Evolutionary conservation across 2,329 filamentous ascomycete genomes (phyloP).

Genomic region (Fusarium lateritium): DNA sequence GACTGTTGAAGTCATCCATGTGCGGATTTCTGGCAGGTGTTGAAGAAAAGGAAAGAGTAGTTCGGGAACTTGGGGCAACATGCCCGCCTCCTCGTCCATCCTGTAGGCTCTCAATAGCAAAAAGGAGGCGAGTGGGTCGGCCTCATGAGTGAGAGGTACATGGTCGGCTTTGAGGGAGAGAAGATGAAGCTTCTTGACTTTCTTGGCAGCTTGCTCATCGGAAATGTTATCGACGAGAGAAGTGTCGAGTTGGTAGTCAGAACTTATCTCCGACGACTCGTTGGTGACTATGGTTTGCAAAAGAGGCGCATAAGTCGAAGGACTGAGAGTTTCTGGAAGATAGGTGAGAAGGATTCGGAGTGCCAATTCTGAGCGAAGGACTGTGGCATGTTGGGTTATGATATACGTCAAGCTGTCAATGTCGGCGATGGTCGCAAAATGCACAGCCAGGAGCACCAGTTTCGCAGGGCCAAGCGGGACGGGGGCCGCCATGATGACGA

Average conservation of each 20-base stretch:
- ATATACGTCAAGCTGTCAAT: conserved; percentile 74
- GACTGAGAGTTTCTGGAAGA: conserved; percentile 78
- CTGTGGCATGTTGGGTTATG: conserved; percentile 67
- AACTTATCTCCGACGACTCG: conserved; percentile 58
- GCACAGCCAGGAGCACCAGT: conserved; percentile 79
- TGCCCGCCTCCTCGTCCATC: conserved; percentile 80
- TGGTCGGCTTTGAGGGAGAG: conserved; percentile 68
- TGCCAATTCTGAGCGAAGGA: conserved; percentile 75
- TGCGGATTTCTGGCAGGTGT: conserved; percentile 71
- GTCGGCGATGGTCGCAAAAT: conserved; percentile 77
- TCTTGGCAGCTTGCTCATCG: conserved; percentile 75
- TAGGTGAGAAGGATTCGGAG: conserved; percentile 83
- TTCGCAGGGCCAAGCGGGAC: conserved; percentile 73
- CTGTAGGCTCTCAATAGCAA: conserved; percentile 76
- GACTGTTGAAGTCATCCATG: conserved; percentile 78
- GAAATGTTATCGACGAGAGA: conserved; percentile 70
- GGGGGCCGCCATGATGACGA: conserved; percentile 45
- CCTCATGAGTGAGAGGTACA: conserved; percentile 61
- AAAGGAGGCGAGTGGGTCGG: conserved; percentile 74
- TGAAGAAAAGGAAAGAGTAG: conserved; percentile 78
- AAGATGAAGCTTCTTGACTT: conserved; percentile 74
- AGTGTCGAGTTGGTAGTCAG: conserved; percentile 66
- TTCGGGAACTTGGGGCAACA: conserved; percentile 76
- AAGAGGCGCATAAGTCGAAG: conserved; percentile 73
- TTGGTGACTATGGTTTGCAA: conserved; percentile 70